These are phyloP conservation scores for Coemansia aciculifera DNA, from an alignment of 192 early-diverging fungal genomes.

Conservation along the genomic window DNA sequence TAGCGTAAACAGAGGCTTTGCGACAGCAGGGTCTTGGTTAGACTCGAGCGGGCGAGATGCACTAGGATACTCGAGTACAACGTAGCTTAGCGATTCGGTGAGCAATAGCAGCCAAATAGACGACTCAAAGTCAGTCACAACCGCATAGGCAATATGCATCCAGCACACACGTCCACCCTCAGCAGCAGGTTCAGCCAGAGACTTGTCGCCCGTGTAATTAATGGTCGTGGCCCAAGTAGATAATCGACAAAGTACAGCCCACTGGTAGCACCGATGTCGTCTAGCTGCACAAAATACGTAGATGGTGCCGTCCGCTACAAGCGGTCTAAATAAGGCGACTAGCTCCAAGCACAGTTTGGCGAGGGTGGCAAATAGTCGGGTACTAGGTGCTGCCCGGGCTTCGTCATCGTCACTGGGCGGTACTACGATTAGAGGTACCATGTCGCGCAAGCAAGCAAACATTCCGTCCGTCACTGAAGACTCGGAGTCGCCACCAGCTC, in stretches of 20 bases:
- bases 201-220: neutral
- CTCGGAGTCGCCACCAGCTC: neutral
- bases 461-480: constrained; percentile 12
- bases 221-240: constrained; percentile 21
- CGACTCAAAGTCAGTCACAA: neutral
- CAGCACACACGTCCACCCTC: constrained; percentile 33
- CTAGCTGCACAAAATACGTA: constrained; percentile 22
- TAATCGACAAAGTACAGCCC: constrained; percentile 36
- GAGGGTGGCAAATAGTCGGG: no score
- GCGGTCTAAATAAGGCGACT: constrained; percentile 10
- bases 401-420: neutral
- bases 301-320: neutral
- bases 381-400: no score
- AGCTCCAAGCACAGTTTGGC: constrained; percentile 9
- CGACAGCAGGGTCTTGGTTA: neutral
- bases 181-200: constrained; percentile 15
- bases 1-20: constrained; percentile 18
- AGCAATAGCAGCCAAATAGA: constrained; percentile 38
- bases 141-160: constrained; percentile 17
- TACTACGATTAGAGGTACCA: constrained; percentile 1
- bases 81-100: constrained; percentile 27
- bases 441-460: constrained; percentile 43
- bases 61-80: constrained; percentile 11
- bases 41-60: neutral
- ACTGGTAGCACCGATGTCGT: constrained; percentile 47